These are phyloP conservation scores for Flueggea neowawraea DNA, from an alignment of 441 rosid genomes.

Conservation along the genomic window DNA sequence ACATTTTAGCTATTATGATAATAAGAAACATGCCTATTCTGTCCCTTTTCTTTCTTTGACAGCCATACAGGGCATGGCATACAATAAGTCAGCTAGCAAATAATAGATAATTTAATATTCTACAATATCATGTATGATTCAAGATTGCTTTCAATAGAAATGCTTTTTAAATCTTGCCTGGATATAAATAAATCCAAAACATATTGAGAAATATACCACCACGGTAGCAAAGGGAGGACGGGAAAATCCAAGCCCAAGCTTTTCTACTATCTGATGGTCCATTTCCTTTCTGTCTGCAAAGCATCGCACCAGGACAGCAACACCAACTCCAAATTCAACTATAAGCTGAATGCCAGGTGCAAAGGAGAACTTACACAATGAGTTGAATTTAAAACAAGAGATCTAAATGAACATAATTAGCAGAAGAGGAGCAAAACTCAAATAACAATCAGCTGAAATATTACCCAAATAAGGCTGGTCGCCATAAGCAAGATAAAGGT, in stretches of 20 bases:
- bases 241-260: conserved; percentile 88
- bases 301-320: conserved; percentile 85
- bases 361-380: conserved; percentile 10
- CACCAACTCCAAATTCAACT: conserved; percentile 91
- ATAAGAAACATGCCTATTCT: no score
- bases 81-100: no score
- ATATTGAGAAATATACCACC: conserved; percentile 53
- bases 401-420: no score
- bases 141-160: neutral
- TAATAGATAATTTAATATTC: no score
- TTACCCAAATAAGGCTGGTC: conserved; percentile 86
- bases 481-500: conserved; percentile 94
- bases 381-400: neutral
- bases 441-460: conserved; percentile 8
- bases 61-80: no score
- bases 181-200: neutral
- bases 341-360: conserved; percentile 53
- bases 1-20: no score
- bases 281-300: conserved; percentile 63
- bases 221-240: conserved; percentile 74
- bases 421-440: no score
- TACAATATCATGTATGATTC: neutral
- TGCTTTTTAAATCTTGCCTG: no score
- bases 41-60: no score
- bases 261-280: conserved; percentile 68